A percentile compares a stretch with the other conserved stretches of the same genome.
Evolutionary conservation across 148 eudicot species (phyloP).

Genomic region (Selenicereus undatus): DNA sequence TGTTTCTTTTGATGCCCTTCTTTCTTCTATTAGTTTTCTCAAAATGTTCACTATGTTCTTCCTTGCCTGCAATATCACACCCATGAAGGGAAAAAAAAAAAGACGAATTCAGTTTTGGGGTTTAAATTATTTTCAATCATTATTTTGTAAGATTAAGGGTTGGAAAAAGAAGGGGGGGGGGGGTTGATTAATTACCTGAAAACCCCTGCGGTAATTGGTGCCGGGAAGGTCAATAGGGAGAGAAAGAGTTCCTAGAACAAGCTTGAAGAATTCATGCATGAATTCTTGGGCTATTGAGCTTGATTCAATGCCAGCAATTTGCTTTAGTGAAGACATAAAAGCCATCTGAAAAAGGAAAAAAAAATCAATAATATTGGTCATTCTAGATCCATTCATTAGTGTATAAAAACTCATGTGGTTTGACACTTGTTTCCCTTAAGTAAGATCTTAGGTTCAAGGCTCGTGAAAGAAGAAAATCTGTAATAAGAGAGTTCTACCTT

Average conservation of each 20-base stretch:
- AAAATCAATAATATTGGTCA: not conserved
- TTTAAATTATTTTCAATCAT: not conserved
- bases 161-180: not conserved
- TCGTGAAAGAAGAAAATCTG: too few species aligned
- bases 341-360: conserved; percentile 65
- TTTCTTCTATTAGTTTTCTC: conserved; percentile 53
- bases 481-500: too few species aligned
- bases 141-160: not conserved
- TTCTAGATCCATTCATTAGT: too few species aligned
- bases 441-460: too few species aligned
- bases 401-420: too few species aligned
- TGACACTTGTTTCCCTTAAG: too few species aligned
- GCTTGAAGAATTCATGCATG: conserved; percentile 81
- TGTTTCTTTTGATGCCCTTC: conserved; percentile 44
- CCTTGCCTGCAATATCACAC: conserved; percentile 55
- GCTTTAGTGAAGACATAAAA: conserved; percentile 66
- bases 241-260: conserved; percentile 77
- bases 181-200: conserved; percentile 53
- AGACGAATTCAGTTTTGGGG: not conserved
- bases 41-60: conserved; percentile 58
- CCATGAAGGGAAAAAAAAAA: not conserved
- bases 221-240: conserved; percentile 88
- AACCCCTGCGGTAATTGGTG: conserved; percentile 64
- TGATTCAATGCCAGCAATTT: conserved; percentile 63
- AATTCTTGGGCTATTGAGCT: conserved; percentile 45